Percentiles rank a stretch among this genome's conserved stretches.
phyloP scores from a whole-genome alignment of 305 asterid species.

The Fraxinus sp. region DNA sequence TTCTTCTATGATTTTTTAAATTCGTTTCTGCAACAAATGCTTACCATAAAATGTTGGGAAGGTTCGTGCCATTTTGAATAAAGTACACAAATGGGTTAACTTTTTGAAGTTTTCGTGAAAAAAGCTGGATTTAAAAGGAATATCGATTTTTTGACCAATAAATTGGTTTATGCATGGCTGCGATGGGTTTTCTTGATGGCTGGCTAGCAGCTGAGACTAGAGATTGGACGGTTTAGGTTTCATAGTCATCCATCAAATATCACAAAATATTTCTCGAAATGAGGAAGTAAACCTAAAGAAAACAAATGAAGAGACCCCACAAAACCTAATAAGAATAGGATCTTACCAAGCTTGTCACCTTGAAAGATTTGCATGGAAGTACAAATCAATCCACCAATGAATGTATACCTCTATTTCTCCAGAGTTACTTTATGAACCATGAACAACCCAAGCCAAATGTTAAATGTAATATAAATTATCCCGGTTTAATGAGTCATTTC shows the following conservation, averaged over 20 bases:
- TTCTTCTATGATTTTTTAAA: background rate
- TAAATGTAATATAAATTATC: background rate
- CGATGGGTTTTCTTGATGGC: background rate
- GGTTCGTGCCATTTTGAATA: background rate
- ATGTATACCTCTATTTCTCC: background rate
- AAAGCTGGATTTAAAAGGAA: background rate
- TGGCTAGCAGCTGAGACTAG: background rate
- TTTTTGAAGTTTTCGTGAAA: background rate
- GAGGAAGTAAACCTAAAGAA: background rate
- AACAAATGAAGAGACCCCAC: background rate
- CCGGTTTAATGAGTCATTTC: background rate
- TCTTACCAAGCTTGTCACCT: background rate
- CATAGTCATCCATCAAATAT: background rate
- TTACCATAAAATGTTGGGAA: background rate
- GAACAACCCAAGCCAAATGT: background rate
- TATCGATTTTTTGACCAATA: background rate
- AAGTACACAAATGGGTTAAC: background rate
- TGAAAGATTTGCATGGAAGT: background rate
- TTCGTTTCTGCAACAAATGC: background rate
- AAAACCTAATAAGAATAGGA: background rate
- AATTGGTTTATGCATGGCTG: background rate
- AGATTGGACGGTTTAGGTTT: background rate
- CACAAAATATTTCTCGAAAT: background rate
- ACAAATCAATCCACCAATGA: background rate
- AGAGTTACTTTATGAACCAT: background rate